Evolutionary conservation across 1,284 basidiomycete species (phyloP).

Genomic region (Sporisorium sorghi): DNA sequence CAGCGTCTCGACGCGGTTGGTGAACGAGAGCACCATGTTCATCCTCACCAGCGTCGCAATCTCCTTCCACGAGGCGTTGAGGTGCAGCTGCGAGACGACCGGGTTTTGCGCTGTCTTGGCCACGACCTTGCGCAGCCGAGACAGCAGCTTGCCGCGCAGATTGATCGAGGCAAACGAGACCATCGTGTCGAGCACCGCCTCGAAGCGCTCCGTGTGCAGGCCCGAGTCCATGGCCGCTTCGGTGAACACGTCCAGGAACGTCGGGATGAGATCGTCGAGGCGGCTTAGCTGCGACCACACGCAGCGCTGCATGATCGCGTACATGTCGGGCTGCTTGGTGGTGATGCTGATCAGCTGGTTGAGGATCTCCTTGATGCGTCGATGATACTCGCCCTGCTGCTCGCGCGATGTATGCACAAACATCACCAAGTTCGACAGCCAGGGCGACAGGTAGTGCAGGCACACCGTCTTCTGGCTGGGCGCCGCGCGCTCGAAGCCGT

Average conservation of each 20-base stretch:
- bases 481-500: constrained; percentile 62
- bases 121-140: constrained; percentile 60
- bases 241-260: constrained; percentile 62
- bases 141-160: constrained; percentile 62
- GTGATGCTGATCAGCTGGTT: constrained; percentile 64
- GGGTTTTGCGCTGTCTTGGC: constrained; percentile 64
- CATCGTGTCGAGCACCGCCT: constrained; percentile 66
- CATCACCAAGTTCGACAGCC: constrained; percentile 64
- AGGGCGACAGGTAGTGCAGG: constrained; percentile 63
- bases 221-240: constrained; percentile 67
- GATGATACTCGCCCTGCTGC: constrained; percentile 61
- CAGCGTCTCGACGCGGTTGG: constrained; percentile 59
- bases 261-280: constrained; percentile 64
- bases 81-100: constrained; percentile 55
- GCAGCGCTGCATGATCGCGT: constrained; percentile 63
- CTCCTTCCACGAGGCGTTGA: constrained; percentile 65
- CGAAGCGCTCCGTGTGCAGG: constrained; percentile 61
- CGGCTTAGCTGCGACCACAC: constrained; percentile 65
- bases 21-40: constrained; percentile 67
- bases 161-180: constrained; percentile 65
- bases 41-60: constrained; percentile 64
- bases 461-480: constrained; percentile 61
- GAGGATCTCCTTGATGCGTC: constrained; percentile 65
- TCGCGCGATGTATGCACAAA: constrained; percentile 62
- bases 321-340: constrained; percentile 64